Conservation (phyloP, 306 rosid genomes). For the Sindora glabra region DNA sequence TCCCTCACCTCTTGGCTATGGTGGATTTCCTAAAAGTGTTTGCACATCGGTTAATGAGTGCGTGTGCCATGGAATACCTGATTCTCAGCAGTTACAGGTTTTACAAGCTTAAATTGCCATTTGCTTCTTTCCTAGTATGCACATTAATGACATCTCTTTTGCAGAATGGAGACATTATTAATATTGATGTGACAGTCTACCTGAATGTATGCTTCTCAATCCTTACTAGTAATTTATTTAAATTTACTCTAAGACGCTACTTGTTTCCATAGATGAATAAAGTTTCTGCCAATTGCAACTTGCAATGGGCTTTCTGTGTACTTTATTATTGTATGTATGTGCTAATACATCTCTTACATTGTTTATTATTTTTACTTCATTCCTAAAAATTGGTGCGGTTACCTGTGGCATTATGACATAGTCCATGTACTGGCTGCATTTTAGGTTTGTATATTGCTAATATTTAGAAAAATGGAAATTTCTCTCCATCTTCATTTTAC, state of each 20-base stretch:
- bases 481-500: no score
- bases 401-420: no score
- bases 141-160: slow-evolving; percentile 20
- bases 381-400: no score
- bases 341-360: no score
- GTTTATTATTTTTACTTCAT: no score
- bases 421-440: no score
- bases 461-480: no score
- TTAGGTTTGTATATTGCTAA: no score
- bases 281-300: background rate
- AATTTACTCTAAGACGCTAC: background rate
- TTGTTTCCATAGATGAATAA: background rate
- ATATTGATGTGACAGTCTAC: slow-evolving; percentile 94
- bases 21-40: slow-evolving; percentile 97
- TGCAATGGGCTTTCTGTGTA: no score
- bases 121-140: slow-evolving; percentile 13
- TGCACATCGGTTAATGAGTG: slow-evolving; percentile 97
- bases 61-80: slow-evolving; percentile 99
- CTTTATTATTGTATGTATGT: no score
- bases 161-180: slow-evolving; percentile 92
- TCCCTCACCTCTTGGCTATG: slow-evolving; percentile 99
- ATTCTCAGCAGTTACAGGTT: slow-evolving; percentile 95
- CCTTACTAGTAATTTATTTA: background rate
- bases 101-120: background rate
- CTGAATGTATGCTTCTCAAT: slow-evolving; percentile 61